These are phyloP conservation scores for Coniophora puteana DNA, from an alignment of 1,284 basidiomycete species.

Conservation along the genomic window DNA sequence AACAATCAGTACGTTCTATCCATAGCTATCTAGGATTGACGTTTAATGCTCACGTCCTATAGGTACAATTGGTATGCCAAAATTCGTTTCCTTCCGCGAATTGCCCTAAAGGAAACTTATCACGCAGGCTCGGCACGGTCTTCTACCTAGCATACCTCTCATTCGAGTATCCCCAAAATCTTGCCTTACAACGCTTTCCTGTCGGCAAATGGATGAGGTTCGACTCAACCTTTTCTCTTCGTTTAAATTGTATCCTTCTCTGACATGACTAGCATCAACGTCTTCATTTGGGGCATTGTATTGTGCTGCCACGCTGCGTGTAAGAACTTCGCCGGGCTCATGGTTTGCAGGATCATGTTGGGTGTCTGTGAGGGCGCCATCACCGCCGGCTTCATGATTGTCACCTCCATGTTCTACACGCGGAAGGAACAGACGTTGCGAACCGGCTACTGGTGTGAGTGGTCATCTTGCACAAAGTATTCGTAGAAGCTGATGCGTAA, in stretches of 20 bases:
- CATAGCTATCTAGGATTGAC: slow-evolving; percentile 11
- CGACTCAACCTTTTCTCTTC: slow-evolving; percentile 59
- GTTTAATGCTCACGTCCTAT: not conserved
- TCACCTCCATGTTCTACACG: slow-evolving; percentile 75
- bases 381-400: slow-evolving; percentile 71
- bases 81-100: slow-evolving; percentile 4
- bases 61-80: slow-evolving; percentile 40
- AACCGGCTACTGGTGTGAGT: slow-evolving; percentile 75
- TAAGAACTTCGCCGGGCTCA: slow-evolving; percentile 63
- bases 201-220: slow-evolving; percentile 78
- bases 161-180: slow-evolving; percentile 63
- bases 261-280: slow-evolving; percentile 44
- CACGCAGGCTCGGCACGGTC: slow-evolving; percentile 53
- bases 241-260: slow-evolving; percentile 55
- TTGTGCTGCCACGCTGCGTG: slow-evolving; percentile 67
- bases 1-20: slow-evolving; percentile 44
- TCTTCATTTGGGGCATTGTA: slow-evolving; percentile 61
- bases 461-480: not conserved
- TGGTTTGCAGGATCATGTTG: slow-evolving; percentile 58
- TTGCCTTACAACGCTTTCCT: slow-evolving; percentile 65
- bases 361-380: slow-evolving; percentile 75
- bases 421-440: slow-evolving; percentile 63
- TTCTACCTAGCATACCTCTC: slow-evolving; percentile 59
- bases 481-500: slow-evolving; percentile 1
- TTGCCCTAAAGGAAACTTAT: not conserved